phyloP scores from a whole-genome alignment of 495 filamentous ascomycete species.

The Aspergillus olivimuriae region DNA sequence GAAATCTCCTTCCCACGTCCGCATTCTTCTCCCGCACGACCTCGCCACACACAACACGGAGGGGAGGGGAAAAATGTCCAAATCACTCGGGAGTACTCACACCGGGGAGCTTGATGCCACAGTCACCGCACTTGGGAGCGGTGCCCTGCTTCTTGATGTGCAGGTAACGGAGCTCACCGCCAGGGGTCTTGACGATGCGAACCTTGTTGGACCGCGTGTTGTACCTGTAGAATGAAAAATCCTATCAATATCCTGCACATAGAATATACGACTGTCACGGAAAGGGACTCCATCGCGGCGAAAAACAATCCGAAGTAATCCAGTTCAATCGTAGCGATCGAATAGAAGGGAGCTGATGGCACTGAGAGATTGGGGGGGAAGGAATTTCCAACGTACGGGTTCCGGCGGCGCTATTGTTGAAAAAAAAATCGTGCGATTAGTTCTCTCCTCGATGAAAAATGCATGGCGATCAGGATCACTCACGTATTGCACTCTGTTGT shows the following conservation, averaged over 20 bases:
- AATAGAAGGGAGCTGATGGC: constrained; percentile 6
- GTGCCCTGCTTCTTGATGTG: constrained; percentile 99
- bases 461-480: constrained; percentile 24
- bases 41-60: constrained; percentile 1
- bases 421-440: constrained; percentile 17
- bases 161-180: constrained; percentile 87
- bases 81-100: constrained; percentile 54
- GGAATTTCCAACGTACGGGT: constrained; percentile 64
- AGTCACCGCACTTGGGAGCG: constrained; percentile 97
- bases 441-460: constrained; percentile 5
- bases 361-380: constrained; percentile 3
- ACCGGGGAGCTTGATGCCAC: constrained; percentile 88
- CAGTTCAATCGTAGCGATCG: constrained; percentile 11
- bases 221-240: constrained; percentile 53
- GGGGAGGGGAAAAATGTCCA: constrained; percentile 6
- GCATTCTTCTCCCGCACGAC: background rate
- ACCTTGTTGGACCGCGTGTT: constrained; percentile 97
- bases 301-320: constrained; percentile 2
- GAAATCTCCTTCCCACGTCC: too few relatives aligned
- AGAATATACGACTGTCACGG: constrained; percentile 4
- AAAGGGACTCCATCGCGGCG: constrained; percentile 5
- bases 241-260: constrained; percentile 31
- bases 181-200: constrained; percentile 91
- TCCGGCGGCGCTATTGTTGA: constrained; percentile 64
- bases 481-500: constrained; percentile 70